A percentile compares a stretch with the other conserved stretches of the same genome.
Evolutionary conservation across 768 basidiomycete species (phyloP).

Genomic region (Serendipita vermifera): DNA sequence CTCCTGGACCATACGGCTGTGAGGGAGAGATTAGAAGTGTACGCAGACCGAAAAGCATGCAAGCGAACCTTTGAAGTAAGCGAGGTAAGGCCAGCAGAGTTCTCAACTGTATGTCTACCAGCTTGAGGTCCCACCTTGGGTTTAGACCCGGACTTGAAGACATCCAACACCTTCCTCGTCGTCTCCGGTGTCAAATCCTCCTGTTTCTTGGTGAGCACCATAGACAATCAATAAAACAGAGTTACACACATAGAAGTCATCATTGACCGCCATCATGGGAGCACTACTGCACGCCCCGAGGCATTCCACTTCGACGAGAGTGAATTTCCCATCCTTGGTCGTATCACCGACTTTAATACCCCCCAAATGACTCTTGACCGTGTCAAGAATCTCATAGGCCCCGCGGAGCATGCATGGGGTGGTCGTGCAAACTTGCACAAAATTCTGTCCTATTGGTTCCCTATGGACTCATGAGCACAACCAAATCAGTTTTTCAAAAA

Average conservation of each 20-base stretch:
- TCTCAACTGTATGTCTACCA: conserved; percentile 77
- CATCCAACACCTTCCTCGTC: conserved; percentile 67
- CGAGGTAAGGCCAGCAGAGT: conserved; percentile 80
- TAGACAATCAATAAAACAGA: not conserved
- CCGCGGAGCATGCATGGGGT: conserved; percentile 96
- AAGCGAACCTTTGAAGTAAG: conserved; percentile 53
- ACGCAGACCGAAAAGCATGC: not conserved
- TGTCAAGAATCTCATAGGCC: conserved; percentile 78
- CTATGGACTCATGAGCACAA: conserved; percentile 33
- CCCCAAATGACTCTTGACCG: conserved; percentile 71
- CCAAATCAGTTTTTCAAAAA: not conserved
- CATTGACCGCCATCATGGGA: conserved; percentile 89
- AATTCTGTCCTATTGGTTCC: conserved; percentile 86
- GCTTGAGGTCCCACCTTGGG: conserved; percentile 92
- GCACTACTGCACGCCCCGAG: conserved; percentile 98
- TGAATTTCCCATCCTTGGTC: conserved; percentile 94
- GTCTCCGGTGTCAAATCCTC: conserved; percentile 72
- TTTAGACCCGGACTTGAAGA: conserved; percentile 67
- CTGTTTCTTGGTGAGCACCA: conserved; percentile 27
- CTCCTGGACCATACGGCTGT: conserved; percentile 92
- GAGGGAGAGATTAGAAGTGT: not conserved
- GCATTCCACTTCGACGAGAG: conserved; percentile 96
- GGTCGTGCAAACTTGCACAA: conserved; percentile 97
- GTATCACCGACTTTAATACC: conserved; percentile 79
- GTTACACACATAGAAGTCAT: conserved; percentile 85